phyloP scores from a whole-genome alignment of 2,329 filamentous ascomycete genomes.

The Ophiocordyceps polyrhachis-furcata region DNA sequence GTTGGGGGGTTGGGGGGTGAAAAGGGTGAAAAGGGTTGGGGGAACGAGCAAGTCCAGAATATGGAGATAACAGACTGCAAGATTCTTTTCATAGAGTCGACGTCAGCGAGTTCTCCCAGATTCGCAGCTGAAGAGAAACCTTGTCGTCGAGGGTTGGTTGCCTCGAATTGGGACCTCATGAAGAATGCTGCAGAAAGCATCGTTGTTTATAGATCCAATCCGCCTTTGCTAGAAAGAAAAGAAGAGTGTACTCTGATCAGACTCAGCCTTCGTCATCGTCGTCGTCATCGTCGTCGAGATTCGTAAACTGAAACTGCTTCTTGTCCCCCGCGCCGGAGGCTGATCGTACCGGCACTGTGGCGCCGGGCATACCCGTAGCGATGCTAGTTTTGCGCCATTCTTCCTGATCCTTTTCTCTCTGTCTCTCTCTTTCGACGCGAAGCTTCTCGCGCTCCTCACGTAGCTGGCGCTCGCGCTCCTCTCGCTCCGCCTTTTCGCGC shows the following conservation, averaged over 20 bases:
- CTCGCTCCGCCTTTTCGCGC: conserved; percentile 24
- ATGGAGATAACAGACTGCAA: conserved; percentile 7
- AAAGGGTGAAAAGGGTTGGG: background rate
- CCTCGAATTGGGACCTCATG: background rate
- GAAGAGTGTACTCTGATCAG: background rate
- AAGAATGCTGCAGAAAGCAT: background rate
- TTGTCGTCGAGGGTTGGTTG: background rate
- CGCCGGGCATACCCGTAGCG: conserved; percentile 8
- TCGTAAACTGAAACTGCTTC: conserved; percentile 39
- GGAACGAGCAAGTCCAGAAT: background rate
- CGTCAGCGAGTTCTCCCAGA: background rate
- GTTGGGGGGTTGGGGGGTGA: background rate
- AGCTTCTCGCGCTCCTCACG: conserved; percentile 20
- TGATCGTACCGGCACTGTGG: conserved; percentile 9
- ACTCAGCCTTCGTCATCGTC: conserved; percentile 11
- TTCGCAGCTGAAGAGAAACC: background rate
- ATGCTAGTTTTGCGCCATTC: conserved; percentile 22
- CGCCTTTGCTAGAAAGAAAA: background rate
- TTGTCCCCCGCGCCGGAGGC: conserved; percentile 16
- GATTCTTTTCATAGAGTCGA: conserved; percentile 4
- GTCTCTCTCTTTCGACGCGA: conserved; percentile 23
- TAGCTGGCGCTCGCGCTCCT: conserved; percentile 23
- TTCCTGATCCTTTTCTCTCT: conserved; percentile 22
- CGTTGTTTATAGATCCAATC: background rate
- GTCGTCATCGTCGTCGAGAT: conserved; percentile 31